Conservation (phyloP, 805 yeast species). For the Kuraishia cidri region DNA sequence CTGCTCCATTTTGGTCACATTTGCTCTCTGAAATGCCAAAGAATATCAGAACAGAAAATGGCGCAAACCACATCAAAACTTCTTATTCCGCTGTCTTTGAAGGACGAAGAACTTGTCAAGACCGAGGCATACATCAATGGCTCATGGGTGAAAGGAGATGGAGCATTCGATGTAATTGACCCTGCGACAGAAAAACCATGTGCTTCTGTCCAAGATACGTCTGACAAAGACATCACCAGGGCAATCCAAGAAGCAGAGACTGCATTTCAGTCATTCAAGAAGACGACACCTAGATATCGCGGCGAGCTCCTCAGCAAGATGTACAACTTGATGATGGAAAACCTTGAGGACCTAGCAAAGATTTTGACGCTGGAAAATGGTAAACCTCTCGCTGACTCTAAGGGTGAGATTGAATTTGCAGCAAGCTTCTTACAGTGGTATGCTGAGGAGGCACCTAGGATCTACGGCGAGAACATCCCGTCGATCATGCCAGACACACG, state of each 20-base stretch:
- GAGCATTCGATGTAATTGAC: constrained; percentile 57
- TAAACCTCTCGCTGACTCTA: constrained; percentile 59
- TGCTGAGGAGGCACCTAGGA: constrained; percentile 71
- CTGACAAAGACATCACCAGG: constrained; percentile 32
- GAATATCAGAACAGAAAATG: too few species aligned
- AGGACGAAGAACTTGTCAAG: constrained; percentile 38
- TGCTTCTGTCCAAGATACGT: constrained; percentile 46
- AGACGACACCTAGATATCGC: constrained; percentile 48
- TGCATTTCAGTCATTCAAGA: constrained; percentile 44
- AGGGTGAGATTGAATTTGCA: constrained; percentile 59
- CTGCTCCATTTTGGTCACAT: too few species aligned
- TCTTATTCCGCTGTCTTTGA: too few species aligned
- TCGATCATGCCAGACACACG: constrained; percentile 38
- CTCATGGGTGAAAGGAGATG: constrained; percentile 43
- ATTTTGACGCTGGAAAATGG: constrained; percentile 68
- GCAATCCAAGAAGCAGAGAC: constrained; percentile 48
- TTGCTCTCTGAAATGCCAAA: too few species aligned
- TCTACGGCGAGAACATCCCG: constrained; percentile 58
- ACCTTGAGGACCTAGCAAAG: constrained; percentile 57
- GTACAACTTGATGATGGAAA: constrained; percentile 42
- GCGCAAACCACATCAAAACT: too few species aligned
- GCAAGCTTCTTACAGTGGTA: constrained; percentile 87
- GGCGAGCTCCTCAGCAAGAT: constrained; percentile 41
- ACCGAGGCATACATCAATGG: constrained; percentile 65
- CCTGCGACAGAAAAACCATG: constrained; percentile 59